Evolutionary conservation across 139 green algal species (phyloP), one percentile per base, ranked within the genome.

Genomic region (Haematococcus lacustris): DNA sequence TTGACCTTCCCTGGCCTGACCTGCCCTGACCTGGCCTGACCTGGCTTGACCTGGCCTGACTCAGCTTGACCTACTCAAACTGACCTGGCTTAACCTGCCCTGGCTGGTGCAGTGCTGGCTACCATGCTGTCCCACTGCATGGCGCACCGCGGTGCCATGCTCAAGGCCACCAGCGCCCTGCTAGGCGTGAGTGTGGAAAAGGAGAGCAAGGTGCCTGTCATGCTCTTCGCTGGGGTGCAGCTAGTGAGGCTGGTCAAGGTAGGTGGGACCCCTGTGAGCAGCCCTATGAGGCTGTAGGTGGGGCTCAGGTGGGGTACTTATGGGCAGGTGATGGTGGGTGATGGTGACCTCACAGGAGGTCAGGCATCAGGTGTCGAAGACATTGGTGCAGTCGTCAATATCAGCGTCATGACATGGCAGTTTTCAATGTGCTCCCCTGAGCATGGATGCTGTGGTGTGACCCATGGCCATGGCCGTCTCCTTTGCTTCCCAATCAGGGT

Each of bases 181-280:
- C 71, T 74, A 71, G 75, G 38, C 1, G 34, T 79, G 57, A 68
- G 65, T 33, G 64, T 85, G 40, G 79, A 85, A 75, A 81, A 81
- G 79, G 79, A 85, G 51, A 59, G 35, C 71, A 85, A 85, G 71
- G 66, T 79, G 61, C 67, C 68, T 13, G 47, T 85, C 40, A 77
- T 81, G 43, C 38, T 71, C 28, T 51, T 59, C 26, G 78, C 78
- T 40, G 78, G 78, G 4, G 47, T 70, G 73, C 28, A 72, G 66
- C 66, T 71, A n/a, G 66, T 61, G 28, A 40, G 61, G 39, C 23
- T 71, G 66, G 3, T 71, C 3, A 60, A 71, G 66, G 66, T 71
- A 53, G 4, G 13, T 34, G 25, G 47, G 47, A 21, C 47, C 21
- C 47, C 13, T 57, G 21, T 21, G 47, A 13, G 13, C 13, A 13